Evolutionary conservation across 441 rosid genomes (phyloP), one percentile per base, ranked within the genome.

Genomic region (Erodium chrysanthum): DNA sequence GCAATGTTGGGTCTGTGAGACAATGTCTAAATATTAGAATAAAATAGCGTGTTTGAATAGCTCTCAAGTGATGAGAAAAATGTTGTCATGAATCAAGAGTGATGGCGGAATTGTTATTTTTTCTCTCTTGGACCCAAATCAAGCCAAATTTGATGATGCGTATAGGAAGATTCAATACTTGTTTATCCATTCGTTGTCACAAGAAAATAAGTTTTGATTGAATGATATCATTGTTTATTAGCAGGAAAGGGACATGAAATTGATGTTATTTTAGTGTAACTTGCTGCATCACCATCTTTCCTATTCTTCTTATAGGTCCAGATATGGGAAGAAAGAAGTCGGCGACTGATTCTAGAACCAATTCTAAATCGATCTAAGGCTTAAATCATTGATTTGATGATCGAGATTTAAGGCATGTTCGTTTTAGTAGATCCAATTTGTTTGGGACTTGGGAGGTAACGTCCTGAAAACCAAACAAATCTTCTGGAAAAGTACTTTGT

Each of bases 371-470:
- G 35, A 6, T 31, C 5, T 31, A 2, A 31, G 35, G 6, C 4
- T 31, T 31, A 31, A 31, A 31, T 31, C 35, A 31, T 31, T 31
- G 35, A 2, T 31, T 6, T 2, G 35, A 5, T 31, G 35, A 6
- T 31, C 6, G 35, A 31, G 35, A 4, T 27, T 31, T 25, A 25
- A 25, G 29, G 1, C 29, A 25, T 25, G 29, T 25, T 25, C 29
- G 35, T 31, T 31, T 31, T 4, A 31, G 35, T 31, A 31, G 6
- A 48, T 48, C 54, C 20, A 48, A 48, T 48, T 15, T 48, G 18
- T 48, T 48, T 48, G 18, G 56, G 56, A 48, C 15, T 48, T 48
- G 18, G 56, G 56, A 48, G 56, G 56, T 48, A 48, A 48, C 56
- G 14, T 48, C 56, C 56, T 48, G 56, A 8, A 48, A 48, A n/a